Evolutionary conservation across 768 basidiomycete genomes (phyloP), one percentile per base, ranked within the genome.

Genomic region (Termitomyces sp.): DNA sequence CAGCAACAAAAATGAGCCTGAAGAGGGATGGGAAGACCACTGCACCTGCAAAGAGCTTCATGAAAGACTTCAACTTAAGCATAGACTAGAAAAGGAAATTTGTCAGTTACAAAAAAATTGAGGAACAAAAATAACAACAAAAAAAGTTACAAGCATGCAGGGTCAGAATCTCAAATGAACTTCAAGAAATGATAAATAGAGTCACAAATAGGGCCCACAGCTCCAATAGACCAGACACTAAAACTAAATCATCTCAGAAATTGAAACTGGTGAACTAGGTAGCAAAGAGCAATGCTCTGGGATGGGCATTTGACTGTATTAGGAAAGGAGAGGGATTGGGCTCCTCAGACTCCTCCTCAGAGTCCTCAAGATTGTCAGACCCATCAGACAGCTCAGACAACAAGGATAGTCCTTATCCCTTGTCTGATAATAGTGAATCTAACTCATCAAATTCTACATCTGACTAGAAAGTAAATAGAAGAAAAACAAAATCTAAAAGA

Each of bases 401-500:
- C 25, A 25, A 25, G 25, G 25, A 25, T 25, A 25, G 25, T 25
- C 25, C 25, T 25, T 25, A 25, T 25, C 25, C 25, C 25, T 25
- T 25, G 25, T 25, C 25, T 25, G 25, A 25, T 25, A 25, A 25
- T 25, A 25, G 25, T 25, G 25, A 25, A 25, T 25, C 25, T 25
- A 25, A 25, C 25, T 25, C 1, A 25, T 25, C 25, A 25, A 25
- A 25, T 25, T 25, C 25, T 25, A 25, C 25, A 25, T 1, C 25
- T 25, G 25, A 25, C 25, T 25, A 25, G 1, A 25, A 25, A 25
- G 25, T 25, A 25, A 25, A 25, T 25, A 25, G 25, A 25, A 25
- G 25, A 25, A 25, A 64, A 0, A 55, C 67, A 1, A 65, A 67
- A 34, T 63, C 77, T 4, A 63, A 65, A 4, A 49, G 65, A 12